Conservation (phyloP, 139 green algal species). For the Eudorina sp. region DNA sequence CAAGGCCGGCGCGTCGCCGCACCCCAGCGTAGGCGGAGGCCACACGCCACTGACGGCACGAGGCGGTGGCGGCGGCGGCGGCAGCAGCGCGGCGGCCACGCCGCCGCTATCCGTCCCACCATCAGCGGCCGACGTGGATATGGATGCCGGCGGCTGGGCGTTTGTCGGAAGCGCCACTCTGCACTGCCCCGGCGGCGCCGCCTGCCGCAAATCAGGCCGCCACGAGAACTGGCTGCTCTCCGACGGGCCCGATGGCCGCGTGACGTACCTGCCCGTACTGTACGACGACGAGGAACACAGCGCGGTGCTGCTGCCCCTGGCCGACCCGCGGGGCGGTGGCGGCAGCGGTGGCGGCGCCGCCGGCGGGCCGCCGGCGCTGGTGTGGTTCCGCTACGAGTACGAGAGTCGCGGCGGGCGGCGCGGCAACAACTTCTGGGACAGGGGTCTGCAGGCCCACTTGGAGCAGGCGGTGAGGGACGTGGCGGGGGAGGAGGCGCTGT, state of each 20-base stretch:
- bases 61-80: not conserved
- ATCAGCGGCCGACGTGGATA: conserved; percentile 18
- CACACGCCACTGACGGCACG: not conserved
- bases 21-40: not conserved
- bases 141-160: conserved; percentile 18
- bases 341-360: not conserved
- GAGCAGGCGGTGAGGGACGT: conserved; percentile 31
- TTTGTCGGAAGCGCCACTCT: conserved; percentile 18
- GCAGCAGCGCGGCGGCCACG: not conserved
- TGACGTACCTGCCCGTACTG: conserved; percentile 38
- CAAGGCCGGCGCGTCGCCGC: conserved; percentile 9
- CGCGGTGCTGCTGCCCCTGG: conserved; percentile 32
- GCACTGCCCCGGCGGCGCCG: conserved; percentile 38
- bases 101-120: not conserved
- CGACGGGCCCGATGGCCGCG: not conserved
- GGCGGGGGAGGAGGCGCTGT: conserved; percentile 17
- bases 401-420: conserved; percentile 21
- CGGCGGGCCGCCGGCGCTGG: not conserved
- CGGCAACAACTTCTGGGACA: conserved; percentile 29
- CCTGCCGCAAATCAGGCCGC: not conserved
- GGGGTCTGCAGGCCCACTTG: not conserved
- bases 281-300: conserved; percentile 39
- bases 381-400: conserved; percentile 45
- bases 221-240: conserved; percentile 42
- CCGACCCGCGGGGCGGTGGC: not conserved